Evolutionary conservation across 352 stramenopile genomes (phyloP).

Genomic region (Phytopythium litorale): DNA sequence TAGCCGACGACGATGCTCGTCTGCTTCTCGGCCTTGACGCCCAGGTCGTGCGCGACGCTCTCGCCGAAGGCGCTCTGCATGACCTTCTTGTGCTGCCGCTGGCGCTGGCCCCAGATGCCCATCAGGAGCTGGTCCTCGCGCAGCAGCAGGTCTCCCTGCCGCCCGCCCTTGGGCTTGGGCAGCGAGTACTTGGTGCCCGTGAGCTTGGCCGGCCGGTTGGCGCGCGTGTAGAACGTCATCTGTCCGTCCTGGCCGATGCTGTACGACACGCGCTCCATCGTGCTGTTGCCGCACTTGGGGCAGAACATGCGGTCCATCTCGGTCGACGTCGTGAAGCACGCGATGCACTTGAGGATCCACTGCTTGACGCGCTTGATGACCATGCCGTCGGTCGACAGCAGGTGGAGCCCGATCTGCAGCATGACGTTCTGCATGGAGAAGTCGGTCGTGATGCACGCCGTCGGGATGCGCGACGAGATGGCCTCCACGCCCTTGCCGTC

Average conservation of each 20-base stretch:
- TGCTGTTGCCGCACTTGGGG: conserved; percentile 94
- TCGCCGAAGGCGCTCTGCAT: conserved; percentile 94
- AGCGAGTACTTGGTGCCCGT: conserved; percentile 97
- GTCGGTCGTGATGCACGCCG: conserved; percentile 86
- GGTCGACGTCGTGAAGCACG: conserved; percentile 94
- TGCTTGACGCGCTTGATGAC: conserved; percentile 88
- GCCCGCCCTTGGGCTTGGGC: conserved; percentile 92
- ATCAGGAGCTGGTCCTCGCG: conserved; percentile 96
- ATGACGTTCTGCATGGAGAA: conserved; percentile 90
- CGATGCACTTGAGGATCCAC: conserved; percentile 97
- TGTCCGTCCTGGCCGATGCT: conserved; percentile 92
- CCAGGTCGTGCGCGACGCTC: conserved; percentile 92
- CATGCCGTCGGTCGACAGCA: conserved; percentile 82
- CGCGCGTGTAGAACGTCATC: conserved; percentile 82
- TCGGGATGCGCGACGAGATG: conserved; percentile 42
- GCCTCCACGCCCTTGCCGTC: conserved; percentile 62
- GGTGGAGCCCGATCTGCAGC: conserved; percentile 84
- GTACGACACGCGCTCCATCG: conserved; percentile 93
- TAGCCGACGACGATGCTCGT: conserved; percentile 91
- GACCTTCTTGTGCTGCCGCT: conserved; percentile 90
- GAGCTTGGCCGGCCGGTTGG: conserved; percentile 86
- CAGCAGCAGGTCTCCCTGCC: conserved; percentile 95
- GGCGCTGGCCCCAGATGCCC: conserved; percentile 94
- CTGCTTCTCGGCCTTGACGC: conserved; percentile 90
- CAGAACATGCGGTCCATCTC: conserved; percentile 96